phyloP scores from a whole-genome alignment of 2,329 filamentous ascomycete species.

The Shiraia sp. region DNA sequence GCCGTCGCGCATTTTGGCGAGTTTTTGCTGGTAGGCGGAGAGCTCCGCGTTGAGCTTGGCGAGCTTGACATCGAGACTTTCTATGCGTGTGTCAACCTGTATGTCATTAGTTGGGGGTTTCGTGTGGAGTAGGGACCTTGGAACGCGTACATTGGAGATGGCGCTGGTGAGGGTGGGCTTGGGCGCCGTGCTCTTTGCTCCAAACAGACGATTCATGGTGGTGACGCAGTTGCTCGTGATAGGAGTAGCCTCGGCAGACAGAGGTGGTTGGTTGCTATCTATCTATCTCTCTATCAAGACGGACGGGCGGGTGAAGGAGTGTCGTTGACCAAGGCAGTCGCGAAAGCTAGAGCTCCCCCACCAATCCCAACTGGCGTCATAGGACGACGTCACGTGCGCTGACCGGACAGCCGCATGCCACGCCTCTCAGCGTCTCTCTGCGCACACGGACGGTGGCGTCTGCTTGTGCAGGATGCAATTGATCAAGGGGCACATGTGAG shows the following conservation, averaged over 20 bases:
- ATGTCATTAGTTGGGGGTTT: constrained; percentile 20
- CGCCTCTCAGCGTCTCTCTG: no score
- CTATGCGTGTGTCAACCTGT: constrained; percentile 79
- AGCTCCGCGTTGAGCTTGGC: constrained; percentile 91
- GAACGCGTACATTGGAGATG: constrained; percentile 70
- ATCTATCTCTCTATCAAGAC: no score
- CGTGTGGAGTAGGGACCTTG: constrained; percentile 4
- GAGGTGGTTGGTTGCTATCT: neutral
- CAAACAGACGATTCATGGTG: constrained; percentile 94
- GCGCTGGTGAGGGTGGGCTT: constrained; percentile 87
- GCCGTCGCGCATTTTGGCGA: constrained; percentile 91
- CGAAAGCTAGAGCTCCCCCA: constrained; percentile 1
- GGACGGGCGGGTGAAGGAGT: no score
- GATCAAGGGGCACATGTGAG: no score
- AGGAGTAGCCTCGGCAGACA: neutral
- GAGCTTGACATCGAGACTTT: constrained; percentile 91
- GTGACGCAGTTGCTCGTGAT: neutral
- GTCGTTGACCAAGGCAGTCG: no score
- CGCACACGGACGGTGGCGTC: no score
- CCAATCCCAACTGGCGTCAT: constrained; percentile 6
- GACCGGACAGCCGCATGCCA: no score
- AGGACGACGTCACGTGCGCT: neutral
- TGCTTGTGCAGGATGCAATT: no score
- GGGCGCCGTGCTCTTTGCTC: constrained; percentile 80
- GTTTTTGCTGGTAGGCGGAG: constrained; percentile 81